A percentile compares a stretch with the other conserved stretches of the same genome.
Evolutionary conservation across 75 land plant species (phyloP).

Genomic region (Sequoiadendron giganteum): DNA sequence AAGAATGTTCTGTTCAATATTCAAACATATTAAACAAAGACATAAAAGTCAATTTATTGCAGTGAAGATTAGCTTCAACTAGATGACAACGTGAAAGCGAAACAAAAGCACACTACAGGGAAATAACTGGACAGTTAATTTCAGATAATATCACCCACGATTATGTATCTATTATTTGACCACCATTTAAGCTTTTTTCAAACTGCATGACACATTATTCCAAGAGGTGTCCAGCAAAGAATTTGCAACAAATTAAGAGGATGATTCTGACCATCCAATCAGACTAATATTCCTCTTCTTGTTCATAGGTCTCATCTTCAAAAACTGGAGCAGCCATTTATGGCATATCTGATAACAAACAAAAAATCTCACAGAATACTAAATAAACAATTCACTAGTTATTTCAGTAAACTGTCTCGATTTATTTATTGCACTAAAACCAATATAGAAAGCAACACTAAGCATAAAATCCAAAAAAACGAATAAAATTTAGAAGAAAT

Average conservation of each 20-base stretch:
- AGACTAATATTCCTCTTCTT: background rate
- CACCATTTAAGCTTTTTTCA: background rate
- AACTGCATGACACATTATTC: background rate
- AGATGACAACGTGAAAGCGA: too few species aligned
- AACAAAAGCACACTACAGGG: background rate
- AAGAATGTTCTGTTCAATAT: background rate
- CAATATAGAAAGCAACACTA: background rate
- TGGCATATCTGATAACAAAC: background rate
- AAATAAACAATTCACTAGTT: background rate
- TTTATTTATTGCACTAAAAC: background rate
- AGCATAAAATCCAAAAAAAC: background rate
- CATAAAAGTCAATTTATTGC: too few species aligned
- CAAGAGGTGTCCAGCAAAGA: background rate
- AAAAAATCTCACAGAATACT: background rate
- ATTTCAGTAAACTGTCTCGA: background rate
- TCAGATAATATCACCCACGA: background rate
- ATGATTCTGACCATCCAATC: background rate
- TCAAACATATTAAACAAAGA: too few species aligned
- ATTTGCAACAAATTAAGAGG: background rate
- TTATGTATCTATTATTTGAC: background rate
- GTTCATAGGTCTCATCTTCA: background rate
- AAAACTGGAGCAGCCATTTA: background rate
- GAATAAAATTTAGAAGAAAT: background rate
- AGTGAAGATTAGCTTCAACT: too few species aligned
- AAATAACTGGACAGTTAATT: background rate